Evolutionary conservation across 106 monocot species (phyloP), one percentile per base, ranked within the genome.

Genomic region (Dendrobium catenatum): DNA sequence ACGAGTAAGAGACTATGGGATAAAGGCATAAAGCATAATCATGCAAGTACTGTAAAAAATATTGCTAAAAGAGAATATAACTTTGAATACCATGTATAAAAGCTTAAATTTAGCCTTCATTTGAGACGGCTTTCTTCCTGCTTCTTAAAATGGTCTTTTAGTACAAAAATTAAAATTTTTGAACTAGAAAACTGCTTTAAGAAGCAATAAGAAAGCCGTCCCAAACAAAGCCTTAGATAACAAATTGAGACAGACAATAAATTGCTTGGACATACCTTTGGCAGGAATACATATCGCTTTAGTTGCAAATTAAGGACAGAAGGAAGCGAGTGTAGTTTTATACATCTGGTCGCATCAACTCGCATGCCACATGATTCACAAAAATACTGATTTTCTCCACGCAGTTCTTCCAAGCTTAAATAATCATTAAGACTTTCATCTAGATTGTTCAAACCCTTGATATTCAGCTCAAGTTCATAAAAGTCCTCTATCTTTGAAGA

Each of bases 401-500:
- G 85, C 73, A 99, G 80, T 81, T 95, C 88, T 83, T 99, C 98
- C 56, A 89, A 27, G 47, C 86, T 95, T 20, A 99, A 83, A 72
- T 99, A 99, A 80, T 99, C 89, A 84, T 93, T 88, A 84, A 99
- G 78, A 86, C 98, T 99, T 79, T 93, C 87, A 74, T 91, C 85
- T 48, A 99, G 42, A 87, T 79, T 91, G 55, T 81, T 88, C 19
- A 99, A 79, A 26, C 90, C 98, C 42, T 99, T 95, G 72, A 99
- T 99, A 77, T 99, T 94, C 78, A 99, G 79, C 85, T 99, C 98
- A 82, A 99, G 91, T 80, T 91, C 98, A 82, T 99, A 99, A 64
- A 99, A 99, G 79, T 95, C 95, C 79, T 99, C 98, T 86, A 95
- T 85, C 79, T 99, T 95, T 72, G 89, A 93, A 76, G 98, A 99